Evolutionary conservation across 768 basidiomycete genomes (phyloP).

Genomic region (Boletus fagicola): DNA sequence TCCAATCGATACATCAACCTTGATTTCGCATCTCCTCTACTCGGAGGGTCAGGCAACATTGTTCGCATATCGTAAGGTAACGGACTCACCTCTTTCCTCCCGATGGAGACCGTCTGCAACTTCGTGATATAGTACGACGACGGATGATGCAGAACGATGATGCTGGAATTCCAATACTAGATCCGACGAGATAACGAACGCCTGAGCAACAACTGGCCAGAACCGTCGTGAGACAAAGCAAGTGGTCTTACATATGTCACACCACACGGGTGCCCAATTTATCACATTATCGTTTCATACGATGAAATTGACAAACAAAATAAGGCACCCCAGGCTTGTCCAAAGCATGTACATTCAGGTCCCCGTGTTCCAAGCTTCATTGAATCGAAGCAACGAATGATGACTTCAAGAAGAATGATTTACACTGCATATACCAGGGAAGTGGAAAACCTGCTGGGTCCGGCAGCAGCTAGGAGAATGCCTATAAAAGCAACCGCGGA

Average conservation of each 20-base stretch:
- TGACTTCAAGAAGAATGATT: background rate
- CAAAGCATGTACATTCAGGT: constrained; percentile 36
- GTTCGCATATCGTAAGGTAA: background rate
- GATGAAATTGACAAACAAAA: constrained; percentile 37
- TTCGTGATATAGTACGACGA: constrained; percentile 53
- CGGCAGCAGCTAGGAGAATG: constrained; percentile 38
- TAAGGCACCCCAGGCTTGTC: constrained; percentile 28
- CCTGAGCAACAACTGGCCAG: constrained; percentile 29
- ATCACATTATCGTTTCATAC: constrained; percentile 36
- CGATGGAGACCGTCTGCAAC: background rate
- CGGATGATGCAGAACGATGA: constrained; percentile 58
- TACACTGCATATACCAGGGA: no score
- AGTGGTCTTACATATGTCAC: constrained; percentile 47
- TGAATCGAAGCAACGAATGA: background rate
- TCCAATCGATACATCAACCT: constrained; percentile 39
- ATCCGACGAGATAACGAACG: constrained; percentile 45
- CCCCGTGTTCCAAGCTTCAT: constrained; percentile 32
- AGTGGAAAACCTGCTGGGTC: constrained; percentile 44
- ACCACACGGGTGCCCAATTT: constrained; percentile 45
- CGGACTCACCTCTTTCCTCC: constrained; percentile 29
- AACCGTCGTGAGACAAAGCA: background rate
- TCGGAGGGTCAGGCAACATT: background rate
- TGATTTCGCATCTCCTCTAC: constrained; percentile 48
- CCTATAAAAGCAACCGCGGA: constrained; percentile 34
- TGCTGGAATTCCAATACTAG: constrained; percentile 44